Percentiles rank a stretch among this genome's conserved stretches.
phyloP scores from a whole-genome alignment of 768 basidiomycete genomes.

The Paxillus ammoniavirescens region DNA sequence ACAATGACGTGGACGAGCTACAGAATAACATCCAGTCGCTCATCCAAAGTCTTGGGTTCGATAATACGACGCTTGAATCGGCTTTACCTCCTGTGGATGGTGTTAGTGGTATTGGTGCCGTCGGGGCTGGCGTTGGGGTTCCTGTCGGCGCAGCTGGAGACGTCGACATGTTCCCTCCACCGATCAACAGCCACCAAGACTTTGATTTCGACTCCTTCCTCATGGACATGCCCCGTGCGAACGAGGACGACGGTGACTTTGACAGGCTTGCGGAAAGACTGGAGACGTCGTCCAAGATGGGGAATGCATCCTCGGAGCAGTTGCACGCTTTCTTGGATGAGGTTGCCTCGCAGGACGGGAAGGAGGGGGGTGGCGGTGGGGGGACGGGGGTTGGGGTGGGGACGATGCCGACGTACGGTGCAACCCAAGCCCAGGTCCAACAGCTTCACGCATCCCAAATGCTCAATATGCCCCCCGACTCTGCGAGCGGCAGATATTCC shows the following conservation, averaged over 20 bases:
- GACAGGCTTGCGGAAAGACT: constrained; percentile 35
- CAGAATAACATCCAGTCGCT: constrained; percentile 68
- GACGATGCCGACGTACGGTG: not conserved
- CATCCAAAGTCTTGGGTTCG: constrained; percentile 68
- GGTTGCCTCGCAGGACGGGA: constrained; percentile 34
- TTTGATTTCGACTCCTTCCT: constrained; percentile 43
- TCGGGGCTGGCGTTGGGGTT: not conserved
- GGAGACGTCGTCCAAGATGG: constrained; percentile 27
- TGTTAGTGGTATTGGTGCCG: not conserved
- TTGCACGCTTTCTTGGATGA: constrained; percentile 45
- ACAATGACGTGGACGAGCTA: constrained; percentile 69
- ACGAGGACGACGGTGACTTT: constrained; percentile 26
- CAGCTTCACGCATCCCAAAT: not conserved
- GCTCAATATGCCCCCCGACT: not conserved
- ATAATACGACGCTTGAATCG: constrained; percentile 38
- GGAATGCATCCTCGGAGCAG: constrained; percentile 34
- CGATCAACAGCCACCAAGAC: constrained; percentile 11
- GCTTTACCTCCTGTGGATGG: constrained; percentile 4
- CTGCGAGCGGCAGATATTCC: not conserved
- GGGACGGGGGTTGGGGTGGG: not conserved
- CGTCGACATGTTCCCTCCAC: constrained; percentile 19
- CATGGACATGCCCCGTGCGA: constrained; percentile 36
- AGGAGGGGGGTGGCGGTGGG: not conserved
- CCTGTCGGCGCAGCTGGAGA: constrained; percentile 2
- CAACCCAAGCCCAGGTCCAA: not conserved